phyloP scores from a whole-genome alignment of 176 grass and related monocot species.

The Poa pratensis region DNA sequence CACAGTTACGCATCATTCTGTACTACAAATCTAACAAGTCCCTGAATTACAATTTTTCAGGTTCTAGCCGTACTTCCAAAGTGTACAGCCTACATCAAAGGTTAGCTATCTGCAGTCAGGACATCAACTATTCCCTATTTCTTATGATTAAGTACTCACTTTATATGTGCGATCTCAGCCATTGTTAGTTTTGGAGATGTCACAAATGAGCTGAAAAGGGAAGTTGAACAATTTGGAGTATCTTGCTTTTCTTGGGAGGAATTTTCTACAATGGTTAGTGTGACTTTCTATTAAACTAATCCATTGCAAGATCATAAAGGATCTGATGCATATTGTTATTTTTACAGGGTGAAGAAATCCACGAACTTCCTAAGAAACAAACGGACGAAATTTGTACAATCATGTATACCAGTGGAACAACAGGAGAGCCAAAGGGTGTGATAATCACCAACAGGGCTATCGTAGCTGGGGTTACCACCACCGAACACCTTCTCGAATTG shows the following conservation, averaged over 20 bases:
- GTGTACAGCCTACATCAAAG: conserved; percentile 52
- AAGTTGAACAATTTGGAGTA: conserved; percentile 61
- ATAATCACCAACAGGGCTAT: conserved; percentile 83
- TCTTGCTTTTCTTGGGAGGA: conserved; percentile 93
- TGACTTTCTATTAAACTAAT: background rate
- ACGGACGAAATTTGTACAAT: conserved; percentile 90
- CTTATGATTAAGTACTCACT: conserved; percentile 14
- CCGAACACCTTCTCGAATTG: conserved; percentile 71
- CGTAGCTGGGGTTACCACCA: conserved; percentile 70
- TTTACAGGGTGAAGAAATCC: conserved; percentile 55
- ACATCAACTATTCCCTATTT: background rate
- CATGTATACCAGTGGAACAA: conserved; percentile 98
- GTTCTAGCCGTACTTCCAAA: conserved; percentile 28
- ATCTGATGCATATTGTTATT: background rate
- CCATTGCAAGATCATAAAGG: background rate
- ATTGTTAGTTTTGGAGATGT: conserved; percentile 88
- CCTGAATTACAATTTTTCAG: conserved; percentile 39
- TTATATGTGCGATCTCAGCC: conserved; percentile 46
- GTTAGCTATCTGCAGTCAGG: conserved; percentile 20
- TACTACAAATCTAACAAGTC: conserved; percentile 18
- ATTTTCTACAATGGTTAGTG: conserved; percentile 69
- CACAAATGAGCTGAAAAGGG: conserved; percentile 60
- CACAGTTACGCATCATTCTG: background rate
- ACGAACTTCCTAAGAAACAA: conserved; percentile 51
- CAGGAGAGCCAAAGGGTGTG: conserved; percentile 93